Conservation (phyloP, 768 basidiomycete species). For the Russula sp. region DNA sequence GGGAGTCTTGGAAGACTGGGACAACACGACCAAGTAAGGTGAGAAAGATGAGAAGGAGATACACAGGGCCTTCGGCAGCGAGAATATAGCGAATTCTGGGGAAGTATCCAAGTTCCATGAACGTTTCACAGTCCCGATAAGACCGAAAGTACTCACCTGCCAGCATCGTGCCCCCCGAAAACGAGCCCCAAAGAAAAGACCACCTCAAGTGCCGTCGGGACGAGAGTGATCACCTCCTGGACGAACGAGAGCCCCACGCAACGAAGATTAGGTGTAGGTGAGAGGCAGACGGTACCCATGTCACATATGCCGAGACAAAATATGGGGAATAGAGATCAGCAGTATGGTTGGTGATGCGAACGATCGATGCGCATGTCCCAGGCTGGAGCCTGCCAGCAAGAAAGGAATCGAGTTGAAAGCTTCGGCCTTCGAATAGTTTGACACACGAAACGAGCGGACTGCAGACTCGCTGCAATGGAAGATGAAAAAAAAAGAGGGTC, state of each 20-base stretch:
- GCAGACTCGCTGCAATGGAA: neutral
- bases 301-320: conserved; percentile 17
- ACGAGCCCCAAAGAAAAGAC: conserved; percentile 50
- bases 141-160: conserved; percentile 35
- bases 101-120: neutral
- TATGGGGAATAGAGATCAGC: conserved; percentile 21
- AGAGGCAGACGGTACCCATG: conserved; percentile 46
- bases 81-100: conserved; percentile 51
- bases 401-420: conserved; percentile 6
- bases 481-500: neutral
- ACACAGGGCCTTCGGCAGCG: conserved; percentile 52
- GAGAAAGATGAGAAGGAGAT: conserved; percentile 50
- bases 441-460: neutral
- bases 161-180: conserved; percentile 40
- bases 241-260: conserved; percentile 46
- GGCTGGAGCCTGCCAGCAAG: conserved; percentile 27
- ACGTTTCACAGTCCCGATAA: neutral
- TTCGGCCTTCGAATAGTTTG: neutral
- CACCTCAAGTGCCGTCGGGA: conserved; percentile 58
- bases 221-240: conserved; percentile 45
- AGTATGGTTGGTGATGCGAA: conserved; percentile 6
- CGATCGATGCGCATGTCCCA: conserved; percentile 32
- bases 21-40: conserved; percentile 53
- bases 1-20: conserved; percentile 42
- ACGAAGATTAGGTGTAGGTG: conserved; percentile 61